phyloP scores from a whole-genome alignment of 768 basidiomycete species.

The Porphyrellus cyaneotinctus region DNA sequence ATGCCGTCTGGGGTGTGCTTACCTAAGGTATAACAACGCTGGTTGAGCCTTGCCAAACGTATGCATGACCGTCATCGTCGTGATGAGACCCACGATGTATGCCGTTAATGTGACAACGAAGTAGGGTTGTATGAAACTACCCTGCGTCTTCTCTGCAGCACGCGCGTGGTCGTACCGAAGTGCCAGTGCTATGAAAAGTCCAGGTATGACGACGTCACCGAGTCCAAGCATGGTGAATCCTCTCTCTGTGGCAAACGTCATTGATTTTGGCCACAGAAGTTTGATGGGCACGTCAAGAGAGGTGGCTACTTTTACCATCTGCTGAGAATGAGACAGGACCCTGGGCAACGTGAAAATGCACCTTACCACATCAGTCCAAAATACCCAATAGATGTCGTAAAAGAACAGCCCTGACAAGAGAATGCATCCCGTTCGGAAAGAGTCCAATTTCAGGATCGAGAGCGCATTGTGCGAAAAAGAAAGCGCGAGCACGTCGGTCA shows the following conservation, averaged over 20 bases:
- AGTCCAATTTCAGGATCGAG: conserved; percentile 77
- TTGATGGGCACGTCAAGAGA: conserved; percentile 91
- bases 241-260: conserved; percentile 41
- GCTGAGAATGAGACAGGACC: not conserved
- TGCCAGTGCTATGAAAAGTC: conserved; percentile 74
- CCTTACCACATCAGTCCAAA: conserved; percentile 79
- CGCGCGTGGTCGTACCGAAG: conserved; percentile 78
- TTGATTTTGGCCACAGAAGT: conserved; percentile 78
- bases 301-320: conserved; percentile 95
- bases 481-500: conserved; percentile 73
- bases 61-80: conserved; percentile 88
- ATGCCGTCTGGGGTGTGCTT: conserved; percentile 20
- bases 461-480: conserved; percentile 82
- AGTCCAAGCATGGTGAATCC: conserved; percentile 91
- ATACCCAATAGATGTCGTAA: conserved; percentile 96
- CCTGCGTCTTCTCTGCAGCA: conserved; percentile 32
- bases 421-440: conserved; percentile 81
- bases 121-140: conserved; percentile 62
- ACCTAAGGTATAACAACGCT: conserved; percentile 90
- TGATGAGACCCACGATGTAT: conserved; percentile 68
- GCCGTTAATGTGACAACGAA: conserved; percentile 65
- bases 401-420: conserved; percentile 82
- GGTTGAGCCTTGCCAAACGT: conserved; percentile 74
- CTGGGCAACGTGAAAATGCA: not conserved
- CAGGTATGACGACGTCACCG: conserved; percentile 75